Base-by-base conservation (phyloP, 495 filamentous ascomycete genomes). In the Apiosordaria backusii region DNA sequence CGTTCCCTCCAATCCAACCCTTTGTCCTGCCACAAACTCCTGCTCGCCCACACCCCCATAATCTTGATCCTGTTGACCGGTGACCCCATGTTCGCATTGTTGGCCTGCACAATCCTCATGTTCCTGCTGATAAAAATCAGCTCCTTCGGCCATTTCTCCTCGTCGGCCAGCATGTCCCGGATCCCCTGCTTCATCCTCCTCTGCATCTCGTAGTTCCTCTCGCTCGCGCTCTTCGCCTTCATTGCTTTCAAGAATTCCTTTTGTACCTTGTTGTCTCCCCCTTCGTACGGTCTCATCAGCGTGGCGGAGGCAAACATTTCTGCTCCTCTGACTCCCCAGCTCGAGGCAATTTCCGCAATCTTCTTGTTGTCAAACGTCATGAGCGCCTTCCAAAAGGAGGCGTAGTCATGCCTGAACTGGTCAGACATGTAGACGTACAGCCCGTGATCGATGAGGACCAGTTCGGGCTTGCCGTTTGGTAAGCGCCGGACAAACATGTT, bases 51-150 rank as follows among this genome's bases (percentile, higher is more conserved):
- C 50, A 83, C 83, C 16, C 93, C 94, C 45, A 93, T 97, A 71
- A 97, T 92, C 80, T 97, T 97, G 69, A 99, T 88, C 1, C 95
- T 81, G 75, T 99, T 99, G 18, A 99, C 93, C 0, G 95, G 95
- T 0, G 90, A 93, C 54, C 95, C 94, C 24, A 99, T 85, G 77
- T 88, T 94, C 69, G 82, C 80, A 69, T 85, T 85, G 62, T 84
- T 83, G 22, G 79, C 81, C 75, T 86, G 84, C 10, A 98, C 94
- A 72, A 99, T 99, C 22, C 95, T 88, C 81, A 99, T 85, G 74
- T 97, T 97, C 5, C 95, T 87, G 1, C 93, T 93, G 72, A 99
- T 93, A 78, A 99, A 99, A 71, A 99, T 87, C 59, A 99, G 88
- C 70, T 97, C 92, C 63, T 88, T 87, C 0, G 95, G 95, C 90